Evolutionary conservation across 148 eudicot species (phyloP).

Genomic region (Beta vulgaris): DNA sequence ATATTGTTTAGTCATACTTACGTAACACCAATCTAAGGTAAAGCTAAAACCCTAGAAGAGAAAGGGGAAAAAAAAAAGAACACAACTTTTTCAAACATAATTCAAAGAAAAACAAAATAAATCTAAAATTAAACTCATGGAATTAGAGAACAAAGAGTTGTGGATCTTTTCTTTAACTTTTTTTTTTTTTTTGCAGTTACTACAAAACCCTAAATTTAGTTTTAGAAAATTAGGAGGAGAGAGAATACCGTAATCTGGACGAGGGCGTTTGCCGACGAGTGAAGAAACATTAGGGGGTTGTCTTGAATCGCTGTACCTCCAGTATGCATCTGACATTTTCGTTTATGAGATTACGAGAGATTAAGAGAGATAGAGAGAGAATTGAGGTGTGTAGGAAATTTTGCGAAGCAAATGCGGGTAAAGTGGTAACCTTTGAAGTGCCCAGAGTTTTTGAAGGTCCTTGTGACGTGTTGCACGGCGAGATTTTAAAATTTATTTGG

Average conservation of each 20-base stretch:
- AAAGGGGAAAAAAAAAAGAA: not conserved
- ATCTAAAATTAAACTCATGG: not conserved
- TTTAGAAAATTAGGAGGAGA: not conserved
- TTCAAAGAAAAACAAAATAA: not conserved
- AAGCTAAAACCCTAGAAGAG: not conserved
- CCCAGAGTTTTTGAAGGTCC: too few relatives aligned
- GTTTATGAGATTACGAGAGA: not conserved
- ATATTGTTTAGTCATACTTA: not conserved
- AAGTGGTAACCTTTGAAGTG: too few relatives aligned
- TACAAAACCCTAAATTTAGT: constrained; percentile 22
- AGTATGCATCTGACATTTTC: constrained; percentile 54
- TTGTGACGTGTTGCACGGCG: too few relatives aligned
- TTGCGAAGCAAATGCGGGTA: too few relatives aligned
- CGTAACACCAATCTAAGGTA: not conserved
- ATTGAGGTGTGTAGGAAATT: too few relatives aligned
- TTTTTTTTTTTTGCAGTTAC: too few relatives aligned
- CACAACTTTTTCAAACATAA: not conserved
- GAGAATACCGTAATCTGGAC: constrained; percentile 55
- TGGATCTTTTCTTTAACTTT: too few relatives aligned
- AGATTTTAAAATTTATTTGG: too few relatives aligned
- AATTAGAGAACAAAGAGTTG: not conserved
- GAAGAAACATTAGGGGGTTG: constrained; percentile 34
- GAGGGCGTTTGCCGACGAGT: constrained; percentile 62
- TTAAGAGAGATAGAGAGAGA: not conserved
- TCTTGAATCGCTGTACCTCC: constrained; percentile 53